These are phyloP conservation scores for Eudorina sp. DNA, from an alignment of 139 green algal species.

Conservation along the genomic window DNA sequence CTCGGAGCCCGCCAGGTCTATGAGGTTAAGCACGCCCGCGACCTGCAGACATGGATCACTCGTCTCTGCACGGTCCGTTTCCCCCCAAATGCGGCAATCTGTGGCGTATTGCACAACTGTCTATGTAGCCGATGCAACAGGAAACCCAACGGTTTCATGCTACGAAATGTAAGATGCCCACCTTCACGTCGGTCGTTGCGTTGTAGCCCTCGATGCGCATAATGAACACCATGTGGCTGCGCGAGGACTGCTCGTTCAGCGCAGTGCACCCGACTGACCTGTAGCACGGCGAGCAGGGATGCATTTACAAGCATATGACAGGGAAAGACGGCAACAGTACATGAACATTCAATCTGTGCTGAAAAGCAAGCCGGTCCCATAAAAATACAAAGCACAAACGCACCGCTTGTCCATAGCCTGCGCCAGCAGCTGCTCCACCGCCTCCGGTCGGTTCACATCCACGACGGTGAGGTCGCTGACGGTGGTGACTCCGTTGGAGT, in stretches of 20 bases:
- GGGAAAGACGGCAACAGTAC: no score
- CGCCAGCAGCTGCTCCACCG: constrained; percentile 62
- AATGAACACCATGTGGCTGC: constrained; percentile 89
- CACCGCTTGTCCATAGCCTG: constrained; percentile 76
- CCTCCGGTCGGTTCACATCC: constrained; percentile 69
- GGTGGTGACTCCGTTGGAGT: constrained; percentile 68
- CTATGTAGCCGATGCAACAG: no score
- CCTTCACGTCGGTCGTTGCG: constrained; percentile 66
- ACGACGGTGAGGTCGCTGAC: constrained; percentile 79
- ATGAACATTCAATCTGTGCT: no score
- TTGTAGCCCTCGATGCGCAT: constrained; percentile 88
- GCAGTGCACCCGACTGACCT: constrained; percentile 82
- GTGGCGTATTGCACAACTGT: no score
- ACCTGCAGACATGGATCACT: no score
- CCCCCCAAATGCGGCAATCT: no score
- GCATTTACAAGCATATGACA: no score
- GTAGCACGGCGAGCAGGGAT: no score
- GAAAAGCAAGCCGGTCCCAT: no score
- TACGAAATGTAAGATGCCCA: constrained; percentile 36
- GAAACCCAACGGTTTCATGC: no score
- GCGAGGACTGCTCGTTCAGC: constrained; percentile 94
- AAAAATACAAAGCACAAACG: background rate
- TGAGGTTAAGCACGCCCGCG: constrained; percentile 83
- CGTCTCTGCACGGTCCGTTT: no score
- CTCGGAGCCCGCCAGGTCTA: constrained; percentile 92